A percentile compares a stretch with the other conserved stretches of the same genome.
Conservation (phyloP, 2,329 filamentous ascomycete genomes). For the Paracoccidioides brasiliensis region DNA sequence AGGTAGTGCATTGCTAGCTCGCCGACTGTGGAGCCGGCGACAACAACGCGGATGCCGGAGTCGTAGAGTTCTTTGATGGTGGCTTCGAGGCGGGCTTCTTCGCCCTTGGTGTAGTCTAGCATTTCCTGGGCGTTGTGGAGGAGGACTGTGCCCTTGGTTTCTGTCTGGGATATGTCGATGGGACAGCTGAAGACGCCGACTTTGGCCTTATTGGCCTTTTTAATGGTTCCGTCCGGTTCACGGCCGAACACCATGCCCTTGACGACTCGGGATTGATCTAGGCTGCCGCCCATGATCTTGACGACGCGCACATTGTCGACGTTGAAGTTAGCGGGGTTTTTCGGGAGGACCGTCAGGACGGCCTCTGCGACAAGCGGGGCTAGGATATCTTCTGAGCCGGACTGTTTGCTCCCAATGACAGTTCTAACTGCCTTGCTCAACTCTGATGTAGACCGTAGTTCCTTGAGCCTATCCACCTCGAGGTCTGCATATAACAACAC, state of each 20-base stretch:
- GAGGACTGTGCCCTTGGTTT: conserved; percentile 96
- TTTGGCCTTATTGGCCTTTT: conserved; percentile 86
- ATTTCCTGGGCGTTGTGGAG: conserved; percentile 97
- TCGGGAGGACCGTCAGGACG: conserved; percentile 76
- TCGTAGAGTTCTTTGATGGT: conserved; percentile 93
- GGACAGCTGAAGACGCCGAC: conserved; percentile 94
- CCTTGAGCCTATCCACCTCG: conserved; percentile 76
- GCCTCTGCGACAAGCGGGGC: conserved; percentile 76
- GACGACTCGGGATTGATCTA: conserved; percentile 88
- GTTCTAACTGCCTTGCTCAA: conserved; percentile 91
- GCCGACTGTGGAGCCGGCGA: conserved; percentile 86
- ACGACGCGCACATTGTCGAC: conserved; percentile 98
- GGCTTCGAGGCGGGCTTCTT: conserved; percentile 81
- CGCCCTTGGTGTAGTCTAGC: conserved; percentile 95
- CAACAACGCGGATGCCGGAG: conserved; percentile 77
- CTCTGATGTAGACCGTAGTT: conserved; percentile 67
- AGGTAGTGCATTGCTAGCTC: conserved; percentile 96
- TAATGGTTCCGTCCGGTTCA: conserved; percentile 81
- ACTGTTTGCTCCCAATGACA: conserved; percentile 93
- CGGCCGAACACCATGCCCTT: conserved; percentile 98
- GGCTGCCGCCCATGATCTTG: conserved; percentile 96
- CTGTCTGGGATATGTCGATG: conserved; percentile 89
- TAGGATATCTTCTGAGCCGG: conserved; percentile 78
- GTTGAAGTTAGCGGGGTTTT: conserved; percentile 93
- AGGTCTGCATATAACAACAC: conserved; percentile 44